phyloP scores from a whole-genome alignment of 2,329 filamentous ascomycete species.

The Leptographium galeiforme region DNA sequence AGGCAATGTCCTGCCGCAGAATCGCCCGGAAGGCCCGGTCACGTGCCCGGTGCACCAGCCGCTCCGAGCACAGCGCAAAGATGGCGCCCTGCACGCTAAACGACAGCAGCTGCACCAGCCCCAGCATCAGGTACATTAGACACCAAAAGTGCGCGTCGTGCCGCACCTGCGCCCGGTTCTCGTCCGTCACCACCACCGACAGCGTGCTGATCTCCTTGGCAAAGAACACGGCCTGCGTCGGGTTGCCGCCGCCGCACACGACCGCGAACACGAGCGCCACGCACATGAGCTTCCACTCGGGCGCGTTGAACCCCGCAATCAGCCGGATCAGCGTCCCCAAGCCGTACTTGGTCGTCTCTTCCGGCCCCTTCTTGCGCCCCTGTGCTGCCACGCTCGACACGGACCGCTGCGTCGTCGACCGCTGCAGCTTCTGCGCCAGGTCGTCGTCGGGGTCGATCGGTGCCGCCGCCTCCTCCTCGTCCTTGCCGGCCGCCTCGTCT shows the following conservation, averaged over 20 bases:
- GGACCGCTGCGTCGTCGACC: slow-evolving; percentile 41
- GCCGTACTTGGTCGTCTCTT: slow-evolving; percentile 39
- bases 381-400: slow-evolving; percentile 56
- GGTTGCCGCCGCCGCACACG: slow-evolving; percentile 67
- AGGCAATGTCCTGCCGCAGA: slow-evolving; percentile 82
- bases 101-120: slow-evolving; percentile 55
- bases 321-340: slow-evolving; percentile 67
- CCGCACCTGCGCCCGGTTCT: slow-evolving; percentile 43
- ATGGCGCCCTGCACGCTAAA: slow-evolving; percentile 56
- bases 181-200: slow-evolving; percentile 20
- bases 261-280: slow-evolving; percentile 59
- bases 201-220: slow-evolving; percentile 67
- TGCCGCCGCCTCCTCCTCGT: background rate
- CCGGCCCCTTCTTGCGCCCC: background rate
- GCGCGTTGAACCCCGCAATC: slow-evolving; percentile 64
- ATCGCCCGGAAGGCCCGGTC: slow-evolving; percentile 74
- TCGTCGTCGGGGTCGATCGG: slow-evolving; percentile 49
- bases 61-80: slow-evolving; percentile 79
- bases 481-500: slow-evolving; percentile 13
- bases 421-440: slow-evolving; percentile 42
- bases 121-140: slow-evolving; percentile 79
- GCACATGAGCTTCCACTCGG: slow-evolving; percentile 59
- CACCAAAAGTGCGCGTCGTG: slow-evolving; percentile 74
- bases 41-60: slow-evolving; percentile 69
- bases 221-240: slow-evolving; percentile 57